A percentile compares a stretch with the other conserved stretches of the same genome.
These are phyloP conservation scores for Septoria petroselini DNA, from an alignment of 2,329 filamentous ascomycete species.

Conservation along the genomic window DNA sequence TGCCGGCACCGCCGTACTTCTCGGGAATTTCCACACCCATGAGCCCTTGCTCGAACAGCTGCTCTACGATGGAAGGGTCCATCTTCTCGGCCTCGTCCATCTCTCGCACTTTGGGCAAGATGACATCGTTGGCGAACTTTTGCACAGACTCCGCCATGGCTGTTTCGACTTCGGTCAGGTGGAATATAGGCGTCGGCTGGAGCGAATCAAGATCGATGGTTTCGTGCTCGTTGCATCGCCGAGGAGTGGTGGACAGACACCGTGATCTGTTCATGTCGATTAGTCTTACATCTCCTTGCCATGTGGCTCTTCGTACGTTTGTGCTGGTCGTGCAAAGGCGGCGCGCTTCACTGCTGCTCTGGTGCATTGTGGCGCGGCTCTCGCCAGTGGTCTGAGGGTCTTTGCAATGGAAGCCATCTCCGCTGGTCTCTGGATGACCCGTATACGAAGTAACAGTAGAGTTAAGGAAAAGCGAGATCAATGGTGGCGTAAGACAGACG, in stretches of 20 bases:
- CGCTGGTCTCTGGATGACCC: too few species aligned
- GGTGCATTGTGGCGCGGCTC: constrained; percentile 29
- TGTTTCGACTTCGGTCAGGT: constrained; percentile 83
- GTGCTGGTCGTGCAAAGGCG: constrained; percentile 20
- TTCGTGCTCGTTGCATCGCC: constrained; percentile 40
- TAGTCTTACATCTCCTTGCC: background rate
- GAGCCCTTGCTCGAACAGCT: constrained; percentile 92
- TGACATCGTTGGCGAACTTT: constrained; percentile 85
- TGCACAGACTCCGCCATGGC: constrained; percentile 87
- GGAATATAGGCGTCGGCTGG: constrained; percentile 86
- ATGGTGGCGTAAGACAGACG: constrained; percentile 3
- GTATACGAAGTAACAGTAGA: too few species aligned
- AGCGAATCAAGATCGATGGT: constrained; percentile 66
- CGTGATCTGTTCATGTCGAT: constrained; percentile 29
- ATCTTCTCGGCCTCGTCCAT: constrained; percentile 97
- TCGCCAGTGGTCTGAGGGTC: constrained; percentile 36
- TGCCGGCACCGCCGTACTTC: constrained; percentile 91
- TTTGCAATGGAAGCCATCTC: constrained; percentile 36
- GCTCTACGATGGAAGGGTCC: constrained; percentile 83
- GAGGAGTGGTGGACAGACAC: constrained; percentile 45
- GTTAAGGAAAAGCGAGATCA: background rate
- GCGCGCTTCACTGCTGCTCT: constrained; percentile 22
- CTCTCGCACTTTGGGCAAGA: constrained; percentile 86
- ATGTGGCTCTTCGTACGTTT: constrained; percentile 15
- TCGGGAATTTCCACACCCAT: constrained; percentile 98